Percentiles rank a stretch among this genome's conserved stretches.
phyloP scores from a whole-genome alignment of 352 stramenopile genomes.

The Aphanomyces euteiches region DNA sequence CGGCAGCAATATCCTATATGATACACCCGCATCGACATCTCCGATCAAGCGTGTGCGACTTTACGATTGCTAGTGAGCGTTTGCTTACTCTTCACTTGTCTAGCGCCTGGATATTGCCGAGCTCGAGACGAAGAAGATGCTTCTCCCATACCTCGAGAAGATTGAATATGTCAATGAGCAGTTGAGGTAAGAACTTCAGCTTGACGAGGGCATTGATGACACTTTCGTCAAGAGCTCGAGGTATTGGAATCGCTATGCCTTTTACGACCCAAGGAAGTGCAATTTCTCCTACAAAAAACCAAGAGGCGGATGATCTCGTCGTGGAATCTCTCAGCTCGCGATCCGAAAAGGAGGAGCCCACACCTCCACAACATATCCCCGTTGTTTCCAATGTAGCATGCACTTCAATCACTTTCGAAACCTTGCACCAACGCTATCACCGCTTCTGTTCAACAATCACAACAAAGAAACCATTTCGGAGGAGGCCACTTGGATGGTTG shows the following conservation, averaged over 20 bases:
- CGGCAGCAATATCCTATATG: too few species aligned
- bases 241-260: background rate
- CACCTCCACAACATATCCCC: too few species aligned
- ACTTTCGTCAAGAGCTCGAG: background rate
- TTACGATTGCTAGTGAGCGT: background rate
- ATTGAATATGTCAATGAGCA: slow-evolving; percentile 86
- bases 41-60: background rate
- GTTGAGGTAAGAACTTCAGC: slow-evolving; percentile 35
- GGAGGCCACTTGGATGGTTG: slow-evolving; percentile 59
- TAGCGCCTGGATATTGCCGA: slow-evolving; percentile 15
- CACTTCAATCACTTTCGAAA: too few species aligned
- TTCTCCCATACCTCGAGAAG: slow-evolving; percentile 80
- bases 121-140: slow-evolving; percentile 56
- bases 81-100: background rate
- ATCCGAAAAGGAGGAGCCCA: slow-evolving; percentile 12
- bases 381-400: too few species aligned
- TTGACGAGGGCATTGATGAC: background rate
- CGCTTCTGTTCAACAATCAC: slow-evolving; percentile 45
- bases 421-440: slow-evolving; percentile 49
- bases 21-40: background rate
- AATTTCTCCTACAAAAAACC: background rate
- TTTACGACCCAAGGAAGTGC: background rate
- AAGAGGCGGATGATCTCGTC: background rate
- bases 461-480: slow-evolving; percentile 28
- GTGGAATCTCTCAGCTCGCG: slow-evolving; percentile 22